phyloP scores from a whole-genome alignment of 169 alveolate genomes.

The Plasmodium adleri region DNA sequence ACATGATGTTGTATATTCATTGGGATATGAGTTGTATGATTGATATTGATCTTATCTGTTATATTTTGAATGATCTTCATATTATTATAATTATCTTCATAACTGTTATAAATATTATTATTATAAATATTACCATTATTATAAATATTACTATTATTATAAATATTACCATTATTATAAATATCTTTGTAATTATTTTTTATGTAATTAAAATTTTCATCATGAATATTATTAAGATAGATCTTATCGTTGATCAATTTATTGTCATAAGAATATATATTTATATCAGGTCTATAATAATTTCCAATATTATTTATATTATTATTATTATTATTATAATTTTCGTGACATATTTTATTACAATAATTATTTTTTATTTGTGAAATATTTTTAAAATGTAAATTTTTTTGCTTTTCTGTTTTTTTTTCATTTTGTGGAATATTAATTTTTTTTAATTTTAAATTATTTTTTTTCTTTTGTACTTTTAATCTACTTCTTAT shows the following conservation, averaged over 20 bases:
- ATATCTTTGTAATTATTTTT: neutral
- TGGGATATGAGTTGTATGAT: no score
- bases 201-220: neutral
- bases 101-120: neutral
- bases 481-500: constrained; percentile 62
- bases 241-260: neutral
- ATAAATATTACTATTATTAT: neutral
- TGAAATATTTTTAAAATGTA: neutral
- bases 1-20: no score
- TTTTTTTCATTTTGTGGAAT: neutral
- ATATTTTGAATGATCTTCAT: neutral
- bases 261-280: constrained; percentile 2
- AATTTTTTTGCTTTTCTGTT: neutral
- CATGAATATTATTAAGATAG: neutral
- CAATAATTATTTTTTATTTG: neutral
- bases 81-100: neutral
- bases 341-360: neutral
- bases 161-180: neutral
- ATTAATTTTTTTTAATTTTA: constrained; percentile 23
- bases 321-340: constrained; percentile 1
- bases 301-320: neutral
- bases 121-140: neutral
- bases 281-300: neutral
- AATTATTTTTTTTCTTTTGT: constrained; percentile 55
- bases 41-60: no score